Base-by-base conservation (phyloP, 352 stramenopile genomes). In the Phytophthora pisi region DNA sequence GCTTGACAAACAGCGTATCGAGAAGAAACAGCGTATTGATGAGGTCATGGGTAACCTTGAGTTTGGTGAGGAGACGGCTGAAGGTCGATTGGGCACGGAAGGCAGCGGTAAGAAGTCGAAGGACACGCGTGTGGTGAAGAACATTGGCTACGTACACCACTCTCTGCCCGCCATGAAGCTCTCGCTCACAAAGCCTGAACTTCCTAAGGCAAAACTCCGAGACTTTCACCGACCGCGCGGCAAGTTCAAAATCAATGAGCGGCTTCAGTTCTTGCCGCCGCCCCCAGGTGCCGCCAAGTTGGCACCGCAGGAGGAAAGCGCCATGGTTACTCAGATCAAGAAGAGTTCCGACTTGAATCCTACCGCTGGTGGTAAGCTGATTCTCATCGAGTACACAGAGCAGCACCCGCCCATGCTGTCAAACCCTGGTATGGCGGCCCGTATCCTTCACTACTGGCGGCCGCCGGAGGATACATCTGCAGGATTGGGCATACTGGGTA, bases 181-280 rank as follows among this genome's bases (percentile, higher is more conserved):
- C 23, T 91, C 83, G 36, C 75, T 94, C 52, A 94, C 86, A 5
- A 96, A 96, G 36, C 86, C 88, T 18, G 88, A 96, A 69, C 75
- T 96, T 0, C 84, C 86, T 2, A 93, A 94, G 65, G 61, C 85
- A 1, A 93, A 95, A 47, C 56, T 96, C 34, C 83, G 88, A 5
- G 86, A 93, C 40, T 93, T 95, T 51, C 88, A 96, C 70, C 79
- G 88, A 11, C 88, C 88, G 24, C 84, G 88, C 10, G 84, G 84
- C 34, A 93, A 92, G 51, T 96, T 96, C 58, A 93, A 94, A 72
- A 94, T 95, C 52, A 93, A 91, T 52, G 88, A 95, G 49, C 78
- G 75, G 11, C 68, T 95, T 47, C 58, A 79, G 2, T 84, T 95
- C 36, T 54, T 73, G 11, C 72, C 67, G 16, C 81, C 86, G 11